Base-by-base conservation (phyloP, 2,329 filamentous ascomycete species). In the Incumbomyces delicatus region DNA sequence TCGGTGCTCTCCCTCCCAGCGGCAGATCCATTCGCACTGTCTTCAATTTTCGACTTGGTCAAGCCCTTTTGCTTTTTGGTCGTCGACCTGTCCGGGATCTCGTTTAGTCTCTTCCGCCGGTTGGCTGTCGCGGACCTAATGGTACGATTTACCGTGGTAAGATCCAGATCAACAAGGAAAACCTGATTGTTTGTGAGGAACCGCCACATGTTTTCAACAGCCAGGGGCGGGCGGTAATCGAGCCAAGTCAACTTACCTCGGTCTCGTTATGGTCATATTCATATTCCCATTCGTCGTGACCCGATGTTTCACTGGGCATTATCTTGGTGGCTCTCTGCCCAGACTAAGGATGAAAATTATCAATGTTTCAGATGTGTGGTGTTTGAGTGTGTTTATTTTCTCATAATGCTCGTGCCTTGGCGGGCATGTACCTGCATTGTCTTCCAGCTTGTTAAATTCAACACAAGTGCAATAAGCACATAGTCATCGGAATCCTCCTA, bases 131-230 rank as follows among this genome's bases (percentile, higher is more conserved):
- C 48, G 17, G 50, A 22, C 12, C 64, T 63, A 27, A 65, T 59
- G 30, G 55, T 59, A n/a, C 65, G 63, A 46, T 69, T 64, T 44
- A 61, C 57, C 32, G 70, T 66, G 22, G 67, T 75, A 29, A 81
- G 63, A 58, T 82, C 78, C 49, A 81, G 63, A 34, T 76, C 77
- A 46, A 82, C 67, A 58, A 77, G 80, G 55, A 78, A 73, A 47
- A 74, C 72, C 67, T 81, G 46, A 29, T 22, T 32, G 18, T 8
- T 16, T 14, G 34, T 45, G 34, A 45, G 42, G 29, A 45, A 31
- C 18, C 22, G 22, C 22, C 22, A 8, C 22, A 27, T 31, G 38
- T 22, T 16, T 44, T 36, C 30, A 41, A 20, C 20, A 48, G 48
- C 50, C 35, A 38, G 42, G 41, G 40, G 50, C 50, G 27, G 20